These are phyloP conservation scores for Cladophialophora psammophila DNA, from an alignment of 2,329 filamentous ascomycete genomes.

Conservation along the genomic window DNA sequence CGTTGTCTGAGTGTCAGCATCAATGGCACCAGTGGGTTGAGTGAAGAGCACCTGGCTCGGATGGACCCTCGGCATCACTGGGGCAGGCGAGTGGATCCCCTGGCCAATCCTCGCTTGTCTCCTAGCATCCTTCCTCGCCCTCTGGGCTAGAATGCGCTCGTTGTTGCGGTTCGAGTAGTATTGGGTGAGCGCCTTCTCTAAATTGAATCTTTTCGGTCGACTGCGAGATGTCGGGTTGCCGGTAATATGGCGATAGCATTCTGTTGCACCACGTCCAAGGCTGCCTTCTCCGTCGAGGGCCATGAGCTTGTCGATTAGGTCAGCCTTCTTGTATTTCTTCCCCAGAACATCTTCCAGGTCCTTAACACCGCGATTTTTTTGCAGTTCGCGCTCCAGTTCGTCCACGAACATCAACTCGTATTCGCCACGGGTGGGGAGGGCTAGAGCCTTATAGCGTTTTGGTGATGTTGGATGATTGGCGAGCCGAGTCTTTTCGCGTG, in stretches of 20 bases:
- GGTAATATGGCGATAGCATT: conserved; percentile 19
- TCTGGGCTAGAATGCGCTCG: background rate
- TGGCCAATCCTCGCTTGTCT: background rate
- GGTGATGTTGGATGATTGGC: background rate
- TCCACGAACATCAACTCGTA: conserved; percentile 31
- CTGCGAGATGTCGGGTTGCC: conserved; percentile 4
- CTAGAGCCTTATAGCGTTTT: background rate
- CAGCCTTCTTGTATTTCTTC: conserved; percentile 12
- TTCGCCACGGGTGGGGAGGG: conserved; percentile 18
- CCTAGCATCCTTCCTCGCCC: background rate
- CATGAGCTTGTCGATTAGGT: conserved; percentile 24
- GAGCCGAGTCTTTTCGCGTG: background rate
- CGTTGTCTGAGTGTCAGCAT: background rate
- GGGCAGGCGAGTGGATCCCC: background rate
- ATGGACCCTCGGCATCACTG: background rate
- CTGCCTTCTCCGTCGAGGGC: conserved; percentile 21
- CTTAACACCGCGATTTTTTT: conserved; percentile 12
- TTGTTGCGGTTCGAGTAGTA: background rate
- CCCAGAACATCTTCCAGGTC: background rate
- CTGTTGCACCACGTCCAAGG: conserved; percentile 20
- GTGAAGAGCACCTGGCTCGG: background rate
- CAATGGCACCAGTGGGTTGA: background rate
- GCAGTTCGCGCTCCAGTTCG: conserved; percentile 30
- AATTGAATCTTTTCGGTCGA: conserved; percentile 14
- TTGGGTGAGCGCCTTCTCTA: conserved; percentile 1